Conservation (phyloP, 306 rosid species). For the Abrus precatorius region DNA sequence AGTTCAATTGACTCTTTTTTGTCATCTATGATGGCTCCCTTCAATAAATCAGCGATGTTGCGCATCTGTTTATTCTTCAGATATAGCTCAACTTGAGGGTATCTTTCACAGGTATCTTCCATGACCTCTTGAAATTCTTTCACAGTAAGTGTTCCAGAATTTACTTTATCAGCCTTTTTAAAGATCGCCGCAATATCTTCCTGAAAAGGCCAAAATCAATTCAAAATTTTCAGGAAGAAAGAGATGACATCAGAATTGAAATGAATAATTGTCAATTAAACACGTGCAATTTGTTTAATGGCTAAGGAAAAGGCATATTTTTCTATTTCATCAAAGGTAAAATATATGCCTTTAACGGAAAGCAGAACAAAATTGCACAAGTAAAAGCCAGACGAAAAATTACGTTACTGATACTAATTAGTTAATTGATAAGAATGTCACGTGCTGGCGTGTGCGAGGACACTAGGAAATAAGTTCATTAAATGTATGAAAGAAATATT, state of each 20-base stretch:
- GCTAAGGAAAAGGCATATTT: not conserved
- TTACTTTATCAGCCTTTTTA: slow-evolving; percentile 80
- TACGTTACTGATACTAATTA: not conserved
- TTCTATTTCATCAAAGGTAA: not conserved
- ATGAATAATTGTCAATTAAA: not conserved
- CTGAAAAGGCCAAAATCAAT: slow-evolving; percentile 55
- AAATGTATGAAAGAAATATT: slow-evolving; percentile 15
- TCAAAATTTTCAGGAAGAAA: slow-evolving; percentile 1
- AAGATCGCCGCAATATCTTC: slow-evolving; percentile 87
- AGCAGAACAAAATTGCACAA: slow-evolving; percentile 30
- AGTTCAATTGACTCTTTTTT: slow-evolving; percentile 68
- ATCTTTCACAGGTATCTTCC: slow-evolving; percentile 84
- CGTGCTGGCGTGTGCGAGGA: not conserved
- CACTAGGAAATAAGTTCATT: not conserved
- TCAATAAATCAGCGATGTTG: slow-evolving; percentile 72
- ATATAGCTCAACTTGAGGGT: slow-evolving; percentile 92
- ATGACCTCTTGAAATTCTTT: slow-evolving; percentile 77
- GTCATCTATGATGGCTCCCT: slow-evolving; percentile 68
- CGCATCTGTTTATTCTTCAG: slow-evolving; percentile 82
- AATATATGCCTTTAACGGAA: not conserved
- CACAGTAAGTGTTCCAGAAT: slow-evolving; percentile 84
- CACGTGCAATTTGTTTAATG: slow-evolving; percentile 1
- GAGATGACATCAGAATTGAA: slow-evolving; percentile 17
- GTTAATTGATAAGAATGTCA: slow-evolving; percentile 12
- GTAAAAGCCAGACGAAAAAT: not conserved